Conservation (phyloP, 2,329 filamentous ascomycete genomes). For the Fusarium setosum region DNA sequence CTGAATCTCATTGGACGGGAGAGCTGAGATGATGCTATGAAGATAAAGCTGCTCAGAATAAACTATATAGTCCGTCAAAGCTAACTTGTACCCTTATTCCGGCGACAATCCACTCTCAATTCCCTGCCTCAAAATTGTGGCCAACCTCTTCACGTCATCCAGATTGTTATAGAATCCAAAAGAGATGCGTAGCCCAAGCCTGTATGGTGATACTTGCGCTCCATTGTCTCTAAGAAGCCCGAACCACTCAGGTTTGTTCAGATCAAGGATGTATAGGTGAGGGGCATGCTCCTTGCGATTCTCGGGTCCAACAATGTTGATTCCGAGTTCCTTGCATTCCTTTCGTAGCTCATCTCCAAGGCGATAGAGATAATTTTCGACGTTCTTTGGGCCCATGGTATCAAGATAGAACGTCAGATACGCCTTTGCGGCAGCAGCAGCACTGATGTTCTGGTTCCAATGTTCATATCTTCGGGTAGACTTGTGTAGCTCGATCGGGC, state of each 20-base stretch:
- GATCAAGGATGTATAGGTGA: slow-evolving; percentile 44
- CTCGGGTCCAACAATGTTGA: slow-evolving; percentile 37
- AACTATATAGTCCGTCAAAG: too few species aligned
- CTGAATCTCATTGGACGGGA: too few species aligned
- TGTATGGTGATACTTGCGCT: slow-evolving; percentile 34
- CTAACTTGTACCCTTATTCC: too few species aligned
- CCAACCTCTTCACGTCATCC: slow-evolving; percentile 1
- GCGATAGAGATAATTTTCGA: slow-evolving; percentile 38
- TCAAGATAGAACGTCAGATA: slow-evolving; percentile 42
- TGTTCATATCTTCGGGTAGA: slow-evolving; percentile 45
- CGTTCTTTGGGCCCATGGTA: slow-evolving; percentile 35
- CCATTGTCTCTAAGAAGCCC: slow-evolving; percentile 26
- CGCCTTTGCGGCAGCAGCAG: slow-evolving; percentile 35
- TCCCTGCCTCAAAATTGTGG: not conserved
- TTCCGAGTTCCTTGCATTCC: slow-evolving; percentile 31
- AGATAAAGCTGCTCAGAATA: too few species aligned
- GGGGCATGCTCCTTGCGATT: slow-evolving; percentile 37
- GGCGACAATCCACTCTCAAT: not conserved
- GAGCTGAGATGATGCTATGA: too few species aligned
- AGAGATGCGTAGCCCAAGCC: slow-evolving; percentile 40
- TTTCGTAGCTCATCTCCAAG: slow-evolving; percentile 36
- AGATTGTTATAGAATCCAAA: slow-evolving; percentile 16
- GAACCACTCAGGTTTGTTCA: slow-evolving; percentile 36
- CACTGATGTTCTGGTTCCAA: slow-evolving; percentile 42
- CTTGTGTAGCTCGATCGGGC: slow-evolving; percentile 32